Percentiles rank a stretch among this genome's conserved stretches.
Conservation (phyloP, 352 stramenopile species). For the Pythium brassicae region DNA sequence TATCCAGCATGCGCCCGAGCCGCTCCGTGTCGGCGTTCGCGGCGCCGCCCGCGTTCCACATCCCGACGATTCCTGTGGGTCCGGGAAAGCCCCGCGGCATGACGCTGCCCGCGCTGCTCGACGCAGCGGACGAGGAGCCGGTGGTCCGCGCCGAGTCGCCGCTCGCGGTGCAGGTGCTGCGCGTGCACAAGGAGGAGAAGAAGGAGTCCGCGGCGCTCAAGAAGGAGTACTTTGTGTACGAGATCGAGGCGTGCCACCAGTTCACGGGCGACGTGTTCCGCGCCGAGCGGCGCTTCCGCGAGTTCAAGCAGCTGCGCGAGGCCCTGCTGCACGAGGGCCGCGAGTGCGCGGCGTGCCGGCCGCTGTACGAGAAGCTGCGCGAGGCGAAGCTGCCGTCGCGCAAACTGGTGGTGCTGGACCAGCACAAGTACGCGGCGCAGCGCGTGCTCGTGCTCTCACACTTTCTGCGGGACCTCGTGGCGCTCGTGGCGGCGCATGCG, state of each 20-base stretch:
- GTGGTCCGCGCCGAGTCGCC: constrained; percentile 14
- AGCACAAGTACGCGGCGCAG: constrained; percentile 51
- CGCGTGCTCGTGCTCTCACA: constrained; percentile 59
- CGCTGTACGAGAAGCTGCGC: constrained; percentile 50
- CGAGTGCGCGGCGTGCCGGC: constrained; percentile 37
- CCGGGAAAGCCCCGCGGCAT: not conserved
- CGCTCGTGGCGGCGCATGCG: constrained; percentile 30
- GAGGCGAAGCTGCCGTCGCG: constrained; percentile 41
- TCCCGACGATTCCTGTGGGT: constrained; percentile 11
- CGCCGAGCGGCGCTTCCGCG: constrained; percentile 49
- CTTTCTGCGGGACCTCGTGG: constrained; percentile 55
- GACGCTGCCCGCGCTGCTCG: not conserved
- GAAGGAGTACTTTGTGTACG: constrained; percentile 69
- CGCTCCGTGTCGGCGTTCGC: constrained; percentile 6
- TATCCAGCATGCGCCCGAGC: not conserved
- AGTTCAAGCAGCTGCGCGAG: constrained; percentile 68
- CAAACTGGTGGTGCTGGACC: constrained; percentile 50
- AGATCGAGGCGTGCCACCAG: constrained; percentile 69
- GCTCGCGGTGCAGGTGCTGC: constrained; percentile 51
- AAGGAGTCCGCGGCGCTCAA: constrained; percentile 30
- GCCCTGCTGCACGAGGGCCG: constrained; percentile 52
- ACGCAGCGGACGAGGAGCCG: not conserved
- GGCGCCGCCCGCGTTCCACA: constrained; percentile 7
- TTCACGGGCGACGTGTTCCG: constrained; percentile 51
- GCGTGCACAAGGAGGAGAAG: constrained; percentile 56